Conservation (phyloP, 805 yeast genomes). For the Yamadazyma laniorum region DNA sequence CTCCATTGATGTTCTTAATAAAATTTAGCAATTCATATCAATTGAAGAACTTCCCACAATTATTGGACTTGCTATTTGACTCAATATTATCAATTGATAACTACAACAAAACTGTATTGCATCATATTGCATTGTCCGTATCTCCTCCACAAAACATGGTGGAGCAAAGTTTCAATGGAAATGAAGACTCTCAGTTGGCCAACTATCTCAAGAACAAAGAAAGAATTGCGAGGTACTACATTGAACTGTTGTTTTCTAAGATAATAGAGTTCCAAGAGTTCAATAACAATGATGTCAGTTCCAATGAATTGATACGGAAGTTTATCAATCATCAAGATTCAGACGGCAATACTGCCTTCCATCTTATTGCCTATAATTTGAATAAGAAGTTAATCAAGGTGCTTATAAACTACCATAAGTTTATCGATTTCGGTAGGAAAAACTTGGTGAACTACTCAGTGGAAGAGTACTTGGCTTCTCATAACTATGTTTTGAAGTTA, state of each 20-base stretch:
- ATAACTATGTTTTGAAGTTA: constrained; percentile 26
- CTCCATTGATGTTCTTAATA: constrained; percentile 59
- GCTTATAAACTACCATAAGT: constrained; percentile 80
- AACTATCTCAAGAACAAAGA: constrained; percentile 30
- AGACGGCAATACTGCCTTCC: constrained; percentile 93
- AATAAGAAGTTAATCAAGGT: constrained; percentile 74
- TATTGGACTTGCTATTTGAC: constrained; percentile 35
- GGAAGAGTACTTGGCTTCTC: constrained; percentile 41
- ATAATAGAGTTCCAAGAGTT: constrained; percentile 29
- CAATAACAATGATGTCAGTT: constrained; percentile 11
- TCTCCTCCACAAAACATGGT: constrained; percentile 11
- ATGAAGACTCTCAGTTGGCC: constrained; percentile 13
- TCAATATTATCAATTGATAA: constrained; percentile 38
- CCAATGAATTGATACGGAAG: constrained; percentile 31
- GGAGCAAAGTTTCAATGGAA: constrained; percentile 12
- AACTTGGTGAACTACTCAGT: constrained; percentile 46
- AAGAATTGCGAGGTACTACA: constrained; percentile 37
- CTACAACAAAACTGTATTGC: constrained; percentile 40
- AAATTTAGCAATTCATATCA: constrained; percentile 41
- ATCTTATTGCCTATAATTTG: constrained; percentile 81
- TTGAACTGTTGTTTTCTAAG: constrained; percentile 36
- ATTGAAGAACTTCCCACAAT: constrained; percentile 34
- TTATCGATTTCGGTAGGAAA: constrained; percentile 43
- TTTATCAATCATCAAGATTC: constrained; percentile 85
- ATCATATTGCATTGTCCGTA: constrained; percentile 37